Base-by-base conservation (phyloP, 495 filamentous ascomycete genomes). In the Hyphodiscus hymeniophilus region DNA sequence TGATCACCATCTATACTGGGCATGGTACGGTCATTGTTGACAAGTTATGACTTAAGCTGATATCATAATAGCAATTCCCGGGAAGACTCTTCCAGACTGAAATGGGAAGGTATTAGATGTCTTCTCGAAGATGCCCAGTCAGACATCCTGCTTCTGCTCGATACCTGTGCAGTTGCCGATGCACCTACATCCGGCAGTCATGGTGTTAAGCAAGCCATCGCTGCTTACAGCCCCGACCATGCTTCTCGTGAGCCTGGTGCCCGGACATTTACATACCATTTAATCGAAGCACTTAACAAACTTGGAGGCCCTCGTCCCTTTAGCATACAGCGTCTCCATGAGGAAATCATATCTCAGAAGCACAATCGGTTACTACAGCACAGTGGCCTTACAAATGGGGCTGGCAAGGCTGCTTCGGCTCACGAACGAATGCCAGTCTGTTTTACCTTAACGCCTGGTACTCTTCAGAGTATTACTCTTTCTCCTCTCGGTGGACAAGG, bases 1-100 rank as follows among this genome's bases (percentile, higher is more conserved):
- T 5, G 72, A 79, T 51, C 66, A 69, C 50, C 72, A 75, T 51
- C 62, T 76, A 3, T 76, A 71, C 49, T 77, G 74, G 75, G 70
- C 74, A 18, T 70, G 69, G 75, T 78, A 65, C 54, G 75, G 46
- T 36, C 12, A 6, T 16, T 20, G 17, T 23, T 21, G 34, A 38
- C 32, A 55, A 17, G 41, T 52, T 31, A 38, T 42, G 28, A 30
- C 38, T 23, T 22, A 11, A 35, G 39, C 58, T 59, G 24, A 60
- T 46, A 35, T 42, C 31, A 39, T 24, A 5, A 43, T 47, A 60
- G 58, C 41, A 60, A 54, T 55, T 21, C 58, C 30, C 50, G 54
- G 17, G 54, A 57, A 47, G 51, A 52, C 39, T 55, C 58, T 1
- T 48, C 58, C 21, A 57, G 36, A 56, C 47, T 60, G 7, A 55